Conservation (phyloP, 75 land plant genomes). For the Pinus taeda region DNA sequence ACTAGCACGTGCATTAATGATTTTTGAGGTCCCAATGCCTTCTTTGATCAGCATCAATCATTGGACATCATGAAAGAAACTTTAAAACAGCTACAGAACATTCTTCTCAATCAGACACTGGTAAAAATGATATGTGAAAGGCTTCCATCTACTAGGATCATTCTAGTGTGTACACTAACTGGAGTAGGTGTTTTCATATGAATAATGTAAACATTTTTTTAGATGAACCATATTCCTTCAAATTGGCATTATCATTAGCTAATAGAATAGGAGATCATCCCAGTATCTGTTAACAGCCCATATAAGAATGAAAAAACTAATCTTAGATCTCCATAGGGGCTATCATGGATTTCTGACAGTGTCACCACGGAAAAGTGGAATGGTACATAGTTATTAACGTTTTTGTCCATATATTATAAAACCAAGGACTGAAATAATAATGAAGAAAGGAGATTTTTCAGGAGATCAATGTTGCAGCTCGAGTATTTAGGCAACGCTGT, state of each 20-base stretch:
- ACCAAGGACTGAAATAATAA: neutral
- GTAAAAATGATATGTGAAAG: neutral
- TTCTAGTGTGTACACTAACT: neutral
- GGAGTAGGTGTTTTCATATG: neutral
- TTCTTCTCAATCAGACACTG: neutral
- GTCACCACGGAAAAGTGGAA: neutral
- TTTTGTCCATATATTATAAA: neutral
- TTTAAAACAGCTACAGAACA: neutral
- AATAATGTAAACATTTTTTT: neutral
- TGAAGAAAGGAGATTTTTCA: neutral
- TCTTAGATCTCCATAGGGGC: neutral
- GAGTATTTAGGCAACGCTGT: neutral
- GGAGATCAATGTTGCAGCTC: too few relatives aligned
- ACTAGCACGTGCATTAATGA: too few relatives aligned
- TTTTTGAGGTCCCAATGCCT: too few relatives aligned
- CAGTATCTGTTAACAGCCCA: neutral
- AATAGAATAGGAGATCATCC: neutral
- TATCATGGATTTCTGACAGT: neutral
- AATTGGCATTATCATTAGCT: neutral
- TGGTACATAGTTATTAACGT: neutral
- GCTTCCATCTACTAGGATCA: neutral
- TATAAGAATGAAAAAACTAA: neutral
- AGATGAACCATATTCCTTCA: neutral
- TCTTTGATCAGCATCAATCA: neutral
- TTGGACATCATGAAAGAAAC: neutral